phyloP scores from a whole-genome alignment of 164 flowering plant species.

The Stephania cephalantha region DNA sequence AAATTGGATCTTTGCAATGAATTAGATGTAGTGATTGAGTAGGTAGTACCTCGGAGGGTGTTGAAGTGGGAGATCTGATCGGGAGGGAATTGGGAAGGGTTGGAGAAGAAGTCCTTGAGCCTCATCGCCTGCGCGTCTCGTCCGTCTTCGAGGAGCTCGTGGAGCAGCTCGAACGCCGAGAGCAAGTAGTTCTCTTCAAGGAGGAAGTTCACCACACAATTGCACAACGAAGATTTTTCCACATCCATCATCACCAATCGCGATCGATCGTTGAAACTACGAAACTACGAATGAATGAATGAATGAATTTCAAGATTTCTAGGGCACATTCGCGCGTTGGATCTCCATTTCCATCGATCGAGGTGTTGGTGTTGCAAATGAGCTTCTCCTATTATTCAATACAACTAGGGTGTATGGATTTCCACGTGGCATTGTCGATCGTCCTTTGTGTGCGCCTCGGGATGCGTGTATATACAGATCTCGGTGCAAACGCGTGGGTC shows the following conservation, averaged over 20 bases:
- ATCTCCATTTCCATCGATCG: neutral
- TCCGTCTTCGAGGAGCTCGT: slow-evolving; percentile 96
- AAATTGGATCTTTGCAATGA: neutral
- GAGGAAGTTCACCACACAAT: slow-evolving; percentile 93
- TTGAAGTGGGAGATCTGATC: slow-evolving; percentile 96
- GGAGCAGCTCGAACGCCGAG: slow-evolving; percentile 94
- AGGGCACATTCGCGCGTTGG: neutral
- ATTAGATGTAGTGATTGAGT: neutral
- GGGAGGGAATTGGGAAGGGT: slow-evolving; percentile 81
- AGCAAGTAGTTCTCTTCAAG: slow-evolving; percentile 89
- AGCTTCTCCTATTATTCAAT: neutral
- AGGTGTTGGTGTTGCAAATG: neutral
- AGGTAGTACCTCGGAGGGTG: slow-evolving; percentile 61
- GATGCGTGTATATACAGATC: too few relatives aligned
- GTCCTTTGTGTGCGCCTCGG: too few relatives aligned
- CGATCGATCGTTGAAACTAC: neutral
- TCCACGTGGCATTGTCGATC: neutral
- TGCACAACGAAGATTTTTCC: slow-evolving; percentile 96
- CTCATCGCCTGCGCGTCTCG: slow-evolving; percentile 87
- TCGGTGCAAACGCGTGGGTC: too few relatives aligned
- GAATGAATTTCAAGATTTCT: neutral
- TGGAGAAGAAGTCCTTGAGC: slow-evolving; percentile 85
- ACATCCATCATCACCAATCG: slow-evolving; percentile 54
- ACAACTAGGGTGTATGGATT: neutral
- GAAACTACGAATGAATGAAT: neutral